Conservation (phyloP, 192 early-diverging fungal genomes). For the Umbelopsis ramanniana region DNA sequence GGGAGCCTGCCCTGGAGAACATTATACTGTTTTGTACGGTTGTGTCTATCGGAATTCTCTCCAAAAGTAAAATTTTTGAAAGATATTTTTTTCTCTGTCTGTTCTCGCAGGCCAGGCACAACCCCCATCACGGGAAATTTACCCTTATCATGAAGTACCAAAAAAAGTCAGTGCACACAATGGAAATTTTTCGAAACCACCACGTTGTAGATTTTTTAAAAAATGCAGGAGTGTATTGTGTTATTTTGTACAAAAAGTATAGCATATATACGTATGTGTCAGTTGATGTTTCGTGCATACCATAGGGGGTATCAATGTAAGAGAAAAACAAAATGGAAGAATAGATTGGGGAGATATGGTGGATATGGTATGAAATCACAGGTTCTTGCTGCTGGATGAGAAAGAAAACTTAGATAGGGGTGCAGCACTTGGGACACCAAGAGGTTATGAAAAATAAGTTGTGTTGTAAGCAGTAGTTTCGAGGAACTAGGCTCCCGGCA, state of each 20-base stretch:
- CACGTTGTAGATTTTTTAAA: neutral
- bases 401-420: constrained; percentile 1
- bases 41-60: neutral
- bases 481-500: constrained; percentile 2
- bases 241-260: neutral
- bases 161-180: neutral
- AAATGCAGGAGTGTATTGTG: constrained; percentile 15
- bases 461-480: constrained; percentile 19
- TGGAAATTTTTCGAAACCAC: neutral
- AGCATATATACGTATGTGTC: neutral
- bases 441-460: constrained; percentile 8
- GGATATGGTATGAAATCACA: neutral
- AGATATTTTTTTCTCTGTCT: neutral
- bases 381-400: no score
- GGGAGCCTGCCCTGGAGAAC: constrained; percentile 5
- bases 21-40: neutral
- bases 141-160: neutral
- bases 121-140: no score
- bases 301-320: neutral
- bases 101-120: neutral
- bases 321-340: neutral
- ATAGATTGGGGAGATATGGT: neutral
- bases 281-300: neutral
- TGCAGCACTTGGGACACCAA: constrained; percentile 15
- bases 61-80: neutral